Evolutionary conservation across 352 stramenopile species (phyloP).

Genomic region (Elongisporangium senticosum): DNA sequence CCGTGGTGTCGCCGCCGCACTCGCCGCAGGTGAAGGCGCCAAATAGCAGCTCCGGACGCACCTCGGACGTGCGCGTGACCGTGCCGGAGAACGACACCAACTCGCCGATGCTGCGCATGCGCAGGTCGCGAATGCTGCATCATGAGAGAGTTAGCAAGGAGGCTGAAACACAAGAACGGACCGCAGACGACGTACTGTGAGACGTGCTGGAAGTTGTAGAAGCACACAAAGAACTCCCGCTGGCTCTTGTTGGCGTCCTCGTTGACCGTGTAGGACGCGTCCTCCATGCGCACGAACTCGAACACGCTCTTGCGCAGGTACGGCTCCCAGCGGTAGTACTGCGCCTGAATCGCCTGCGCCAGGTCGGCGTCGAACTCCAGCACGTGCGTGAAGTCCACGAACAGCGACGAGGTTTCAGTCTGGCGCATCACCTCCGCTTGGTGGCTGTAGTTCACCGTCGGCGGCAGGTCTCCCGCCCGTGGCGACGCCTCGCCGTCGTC

Average conservation of each 20-base stretch:
- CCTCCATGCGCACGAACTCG: slow-evolving; percentile 73
- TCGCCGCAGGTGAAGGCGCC: slow-evolving; percentile 94
- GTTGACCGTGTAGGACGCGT: slow-evolving; percentile 70
- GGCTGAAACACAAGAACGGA: neutral
- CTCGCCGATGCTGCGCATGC: slow-evolving; percentile 91
- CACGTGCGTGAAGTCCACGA: slow-evolving; percentile 84
- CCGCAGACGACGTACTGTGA: slow-evolving; percentile 44
- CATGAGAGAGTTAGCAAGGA: slow-evolving; percentile 12
- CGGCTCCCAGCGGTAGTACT: slow-evolving; percentile 84
- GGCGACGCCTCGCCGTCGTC: slow-evolving; percentile 9
- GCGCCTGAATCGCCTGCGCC: slow-evolving; percentile 73
- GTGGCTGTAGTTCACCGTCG: slow-evolving; percentile 75
- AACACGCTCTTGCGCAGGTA: slow-evolving; percentile 69
- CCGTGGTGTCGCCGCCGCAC: slow-evolving; percentile 88
- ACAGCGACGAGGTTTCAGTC: slow-evolving; percentile 83
- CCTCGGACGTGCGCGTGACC: slow-evolving; percentile 97
- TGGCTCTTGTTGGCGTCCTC: slow-evolving; percentile 77
- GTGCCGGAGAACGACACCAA: slow-evolving; percentile 93
- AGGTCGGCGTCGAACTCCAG: slow-evolving; percentile 79
- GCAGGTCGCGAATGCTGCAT: slow-evolving; percentile 88
- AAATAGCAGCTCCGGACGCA: slow-evolving; percentile 95
- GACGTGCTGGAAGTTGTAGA: slow-evolving; percentile 88
- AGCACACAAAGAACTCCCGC: slow-evolving; percentile 85
- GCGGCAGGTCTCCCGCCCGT: neutral
- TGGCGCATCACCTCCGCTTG: slow-evolving; percentile 85